Percentiles rank a stretch among this genome's conserved stretches.
Evolutionary conservation across 2,329 filamentous ascomycete genomes (phyloP).

Genomic region (Blumeriella jaapii): DNA sequence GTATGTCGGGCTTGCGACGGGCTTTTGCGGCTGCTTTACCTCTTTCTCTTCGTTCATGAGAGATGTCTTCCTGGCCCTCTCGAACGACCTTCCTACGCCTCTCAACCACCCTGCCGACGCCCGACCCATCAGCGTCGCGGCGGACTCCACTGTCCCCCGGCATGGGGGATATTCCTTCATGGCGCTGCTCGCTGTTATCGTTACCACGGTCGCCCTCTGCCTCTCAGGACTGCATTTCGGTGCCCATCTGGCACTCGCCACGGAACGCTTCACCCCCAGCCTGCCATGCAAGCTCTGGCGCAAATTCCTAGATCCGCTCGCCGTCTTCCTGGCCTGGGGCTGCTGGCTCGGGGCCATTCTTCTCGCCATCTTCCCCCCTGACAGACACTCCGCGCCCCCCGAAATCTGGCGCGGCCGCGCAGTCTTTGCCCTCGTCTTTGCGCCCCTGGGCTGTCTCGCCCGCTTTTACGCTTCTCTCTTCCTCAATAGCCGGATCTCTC

Average conservation of each 20-base stretch:
- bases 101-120: conserved; percentile 30
- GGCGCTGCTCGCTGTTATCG: conserved; percentile 64
- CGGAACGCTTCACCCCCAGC: conserved; percentile 47
- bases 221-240: conserved; percentile 60
- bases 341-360: conserved; percentile 70
- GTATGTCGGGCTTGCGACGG: conserved; percentile 77
- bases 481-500: conserved; percentile 54
- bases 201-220: conserved; percentile 60
- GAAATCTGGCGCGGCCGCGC: conserved; percentile 65
- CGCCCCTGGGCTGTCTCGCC: conserved; percentile 64
- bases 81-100: conserved; percentile 56
- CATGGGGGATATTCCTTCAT: conserved; percentile 73
- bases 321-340: conserved; percentile 55
- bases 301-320: conserved; percentile 49
- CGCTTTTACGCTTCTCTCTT: conserved; percentile 62
- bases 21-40: conserved; percentile 82
- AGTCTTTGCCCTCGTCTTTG: conserved; percentile 69
- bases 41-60: conserved; percentile 80
- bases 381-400: conserved; percentile 31
- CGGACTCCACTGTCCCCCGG: conserved; percentile 34
- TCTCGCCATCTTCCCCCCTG: conserved; percentile 59
- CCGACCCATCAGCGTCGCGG: conserved; percentile 22
- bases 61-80: conserved; percentile 67
- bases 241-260: conserved; percentile 57
- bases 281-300: conserved; percentile 47